These are phyloP conservation scores for Sordariomycetes sp. DNA, from an alignment of 2,329 filamentous ascomycete species.

Conservation along the genomic window DNA sequence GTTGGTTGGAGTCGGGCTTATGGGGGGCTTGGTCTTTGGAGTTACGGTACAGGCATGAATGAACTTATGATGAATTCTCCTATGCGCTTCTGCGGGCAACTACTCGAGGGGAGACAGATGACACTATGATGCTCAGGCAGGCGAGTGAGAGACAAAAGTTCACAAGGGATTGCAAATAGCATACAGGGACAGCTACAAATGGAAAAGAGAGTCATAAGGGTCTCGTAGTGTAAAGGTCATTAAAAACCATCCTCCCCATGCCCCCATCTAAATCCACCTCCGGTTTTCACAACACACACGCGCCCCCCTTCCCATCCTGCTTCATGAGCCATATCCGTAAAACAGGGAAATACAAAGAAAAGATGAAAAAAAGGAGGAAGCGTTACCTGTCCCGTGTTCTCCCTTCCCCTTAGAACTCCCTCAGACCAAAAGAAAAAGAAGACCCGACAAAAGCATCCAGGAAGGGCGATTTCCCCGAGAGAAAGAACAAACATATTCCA, in stretches of 20 bases:
- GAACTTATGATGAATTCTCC: background rate
- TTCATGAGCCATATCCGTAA: background rate
- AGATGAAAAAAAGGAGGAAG: conserved; percentile 6
- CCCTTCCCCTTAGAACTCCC: conserved; percentile 1
- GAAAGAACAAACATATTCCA: conserved; percentile 7
- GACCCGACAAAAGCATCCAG: background rate
- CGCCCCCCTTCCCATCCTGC: background rate
- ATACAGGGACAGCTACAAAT: background rate
- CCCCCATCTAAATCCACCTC: background rate
- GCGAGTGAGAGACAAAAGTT: background rate
- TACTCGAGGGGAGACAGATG: background rate
- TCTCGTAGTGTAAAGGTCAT: background rate
- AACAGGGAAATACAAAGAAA: conserved; percentile 5
- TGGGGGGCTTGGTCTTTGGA: background rate
- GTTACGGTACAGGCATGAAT: background rate
- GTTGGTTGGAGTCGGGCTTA: background rate
- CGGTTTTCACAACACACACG: background rate
- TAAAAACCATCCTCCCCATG: background rate
- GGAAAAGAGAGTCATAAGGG: background rate
- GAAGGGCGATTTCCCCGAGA: conserved; percentile 7
- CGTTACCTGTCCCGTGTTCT: background rate
- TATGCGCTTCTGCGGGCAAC: background rate
- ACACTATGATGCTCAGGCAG: background rate
- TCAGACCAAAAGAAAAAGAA: conserved; percentile 13
- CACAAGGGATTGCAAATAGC: background rate